Evolutionary conservation across 805 yeast species (phyloP).

Genomic region (Grigorovia jiainica): DNA sequence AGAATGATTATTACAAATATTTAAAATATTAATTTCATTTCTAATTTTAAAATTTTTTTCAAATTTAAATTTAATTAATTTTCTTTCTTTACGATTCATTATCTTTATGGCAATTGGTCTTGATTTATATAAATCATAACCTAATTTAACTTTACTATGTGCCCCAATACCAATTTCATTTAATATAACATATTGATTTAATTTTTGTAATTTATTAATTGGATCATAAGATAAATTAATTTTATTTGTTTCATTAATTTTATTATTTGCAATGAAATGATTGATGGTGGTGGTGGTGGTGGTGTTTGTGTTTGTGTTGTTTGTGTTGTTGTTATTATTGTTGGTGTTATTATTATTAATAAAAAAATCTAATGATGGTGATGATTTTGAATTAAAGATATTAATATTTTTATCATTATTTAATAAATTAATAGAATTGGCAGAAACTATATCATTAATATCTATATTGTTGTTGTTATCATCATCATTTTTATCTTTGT

Average conservation of each 20-base stretch:
- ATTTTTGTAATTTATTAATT: slow-evolving; percentile 62
- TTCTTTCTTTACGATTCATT: slow-evolving; percentile 56
- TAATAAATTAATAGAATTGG: no score
- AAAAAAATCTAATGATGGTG: slow-evolving; percentile 21
- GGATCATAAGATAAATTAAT: slow-evolving; percentile 87
- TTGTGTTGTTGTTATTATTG: slow-evolving; percentile 58
- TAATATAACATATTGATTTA: slow-evolving; percentile 84
- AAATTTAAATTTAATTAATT: slow-evolving; percentile 6
- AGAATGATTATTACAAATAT: slow-evolving; percentile 76
- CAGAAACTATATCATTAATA: background rate
- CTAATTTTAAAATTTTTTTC: slow-evolving; percentile 60
- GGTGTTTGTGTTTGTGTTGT: no score
- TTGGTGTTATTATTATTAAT: background rate
- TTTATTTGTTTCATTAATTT: slow-evolving; percentile 66
- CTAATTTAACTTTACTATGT: slow-evolving; percentile 96
- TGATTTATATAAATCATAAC: slow-evolving; percentile 54
- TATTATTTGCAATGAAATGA: no score
- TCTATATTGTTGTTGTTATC: background rate
- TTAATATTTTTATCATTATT: background rate
- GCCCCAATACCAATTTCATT: slow-evolving; percentile 91
- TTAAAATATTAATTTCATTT: slow-evolving; percentile 90
- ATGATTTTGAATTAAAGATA: slow-evolving; percentile 5
- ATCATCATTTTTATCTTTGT: background rate
- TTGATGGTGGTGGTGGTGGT: no score
- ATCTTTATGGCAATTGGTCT: slow-evolving; percentile 87